Conservation (phyloP, 345 rosid genomes). For the Eutrema heterophyllum region DNA sequence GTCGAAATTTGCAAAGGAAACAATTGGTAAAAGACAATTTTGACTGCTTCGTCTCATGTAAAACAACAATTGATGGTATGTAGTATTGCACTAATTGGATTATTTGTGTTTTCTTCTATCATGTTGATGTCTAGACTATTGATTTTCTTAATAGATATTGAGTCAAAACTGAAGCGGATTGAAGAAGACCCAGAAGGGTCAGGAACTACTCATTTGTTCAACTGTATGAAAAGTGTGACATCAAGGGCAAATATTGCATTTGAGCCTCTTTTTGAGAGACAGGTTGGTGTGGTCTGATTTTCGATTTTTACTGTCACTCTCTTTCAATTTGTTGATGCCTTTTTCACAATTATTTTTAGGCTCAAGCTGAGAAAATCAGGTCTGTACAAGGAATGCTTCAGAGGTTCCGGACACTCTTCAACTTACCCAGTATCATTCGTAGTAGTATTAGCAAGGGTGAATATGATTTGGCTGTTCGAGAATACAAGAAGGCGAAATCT, state of each 20-base stretch:
- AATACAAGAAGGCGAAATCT: constrained; percentile 96
- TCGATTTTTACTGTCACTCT: constrained; percentile 7
- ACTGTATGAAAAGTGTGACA: constrained; percentile 77
- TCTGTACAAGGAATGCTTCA: constrained; percentile 99
- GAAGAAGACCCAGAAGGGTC: constrained; percentile 98
- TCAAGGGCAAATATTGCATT: constrained; percentile 80
- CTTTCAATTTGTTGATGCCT: constrained; percentile 15
- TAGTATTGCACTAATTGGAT: constrained; percentile 9
- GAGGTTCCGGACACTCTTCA: constrained; percentile 90
- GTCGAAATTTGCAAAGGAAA: constrained; percentile 86
- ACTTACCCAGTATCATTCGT: constrained; percentile 94
- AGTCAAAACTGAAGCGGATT: constrained; percentile 88
- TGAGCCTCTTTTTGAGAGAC: constrained; percentile 97
- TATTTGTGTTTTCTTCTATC: constrained; percentile 1
- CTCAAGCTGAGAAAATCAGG: constrained; percentile 97
- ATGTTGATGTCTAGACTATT: constrained; percentile 25
- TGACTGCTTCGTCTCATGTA: constrained; percentile 99
- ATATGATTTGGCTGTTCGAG: constrained; percentile 94
- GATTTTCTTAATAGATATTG: constrained; percentile 56
- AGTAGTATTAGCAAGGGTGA: constrained; percentile 93
- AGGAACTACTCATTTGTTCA: constrained; percentile 80
- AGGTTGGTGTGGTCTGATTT: constrained; percentile 44
- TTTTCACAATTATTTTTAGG: constrained; percentile 36
- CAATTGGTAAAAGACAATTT: constrained; percentile 96
- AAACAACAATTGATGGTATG: constrained; percentile 97